A percentile compares a stretch with the other conserved stretches of the same genome.
These are phyloP conservation scores for Chloranthus sessilifolius DNA, from an alignment of 164 flowering plant species.

Conservation along the genomic window DNA sequence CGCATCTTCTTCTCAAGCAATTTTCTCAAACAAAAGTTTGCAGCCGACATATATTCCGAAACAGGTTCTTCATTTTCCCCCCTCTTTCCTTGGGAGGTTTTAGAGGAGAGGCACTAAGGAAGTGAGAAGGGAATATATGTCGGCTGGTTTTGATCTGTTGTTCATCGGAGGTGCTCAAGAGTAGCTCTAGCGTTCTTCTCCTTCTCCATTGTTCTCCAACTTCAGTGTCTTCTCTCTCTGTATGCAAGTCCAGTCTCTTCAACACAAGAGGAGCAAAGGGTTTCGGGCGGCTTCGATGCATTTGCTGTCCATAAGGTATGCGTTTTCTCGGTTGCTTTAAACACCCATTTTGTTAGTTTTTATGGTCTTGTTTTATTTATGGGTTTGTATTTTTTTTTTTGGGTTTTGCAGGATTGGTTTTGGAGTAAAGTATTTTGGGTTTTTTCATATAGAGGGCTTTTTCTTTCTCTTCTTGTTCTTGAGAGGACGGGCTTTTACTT, in stretches of 20 bases:
- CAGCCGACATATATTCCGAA: no score
- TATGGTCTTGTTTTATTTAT: no score
- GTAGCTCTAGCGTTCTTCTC: conserved; percentile 42
- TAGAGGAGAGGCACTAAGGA: conserved; percentile 6
- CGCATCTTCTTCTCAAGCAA: no score
- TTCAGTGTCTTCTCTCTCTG: conserved; percentile 22
- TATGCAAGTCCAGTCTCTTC: conserved; percentile 20
- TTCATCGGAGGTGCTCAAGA: conserved; percentile 41
- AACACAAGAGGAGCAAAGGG: conserved; percentile 20
- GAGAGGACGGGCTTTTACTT: conserved; percentile 58
- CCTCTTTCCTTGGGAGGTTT: conserved; percentile 7
- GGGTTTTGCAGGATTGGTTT: conserved; percentile 74
- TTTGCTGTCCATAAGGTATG: conserved; percentile 79
- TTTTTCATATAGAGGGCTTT: conserved; percentile 62
- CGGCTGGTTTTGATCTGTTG: conserved; percentile 51
- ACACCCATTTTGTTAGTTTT: conserved; percentile 6
- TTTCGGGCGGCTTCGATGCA: conserved; percentile 83
- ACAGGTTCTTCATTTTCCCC: no score
- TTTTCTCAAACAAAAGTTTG: no score
- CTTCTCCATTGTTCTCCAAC: neutral
- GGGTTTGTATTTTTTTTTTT: neutral
- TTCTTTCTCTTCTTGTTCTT: conserved; percentile 50
- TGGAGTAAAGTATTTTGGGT: conserved; percentile 68
- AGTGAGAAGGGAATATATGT: conserved; percentile 56
- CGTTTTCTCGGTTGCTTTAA: neutral